Base-by-base conservation (phyloP, 495 filamentous ascomycete species). In the Penicillium antarcticum region DNA sequence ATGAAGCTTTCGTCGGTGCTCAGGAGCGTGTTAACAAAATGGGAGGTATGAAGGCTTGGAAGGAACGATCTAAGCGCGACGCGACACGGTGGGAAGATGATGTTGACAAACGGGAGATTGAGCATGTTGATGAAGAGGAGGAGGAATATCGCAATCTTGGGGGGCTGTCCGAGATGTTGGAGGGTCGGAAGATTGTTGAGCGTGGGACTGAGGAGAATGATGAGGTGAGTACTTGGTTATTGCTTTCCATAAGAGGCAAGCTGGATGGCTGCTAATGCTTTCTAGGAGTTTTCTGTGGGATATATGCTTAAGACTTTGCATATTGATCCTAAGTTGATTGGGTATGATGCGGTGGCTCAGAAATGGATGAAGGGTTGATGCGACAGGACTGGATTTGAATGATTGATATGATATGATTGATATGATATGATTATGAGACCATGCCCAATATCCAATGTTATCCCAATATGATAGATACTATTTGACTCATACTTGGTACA, bases 271-370 rank as follows among this genome's bases (percentile, higher is more conserved):
- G 47, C 46, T 42, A 31, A 42, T 21, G 2, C 45, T 21, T 35
- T 17, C 7, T 37, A 81, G 80, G 76, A 75, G 9, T 88, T 88
- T 58, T 87, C 84, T 4, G 87, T 89, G 82, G 81, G 77, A 34
- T 80, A 80, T 75, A 88, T 89, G 86, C 73, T 89, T 4, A 77
- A 77, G 54, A 83, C 73, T 37, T 67, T 89, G 17, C 83, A 87
- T 58, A 80, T 89, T 55, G 84, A 87, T 39, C 67, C 80, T 17
- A 69, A 74, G 24, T 48, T 79, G 3, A 86, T 89, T 55, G 86
- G 86, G 2, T 88, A 79, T 58, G 82, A 89, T 62, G 66, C 67
- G 32, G 57, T 54, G 4, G 54, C 60, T 36, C 77, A 84, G 59
- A 67, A 68, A 55, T 88, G 86, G 86, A 68, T 71, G 31, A 66